These are phyloP conservation scores for Myriosclerotinia curreyana DNA, from an alignment of 2,329 filamentous ascomycete species.

Conservation along the genomic window DNA sequence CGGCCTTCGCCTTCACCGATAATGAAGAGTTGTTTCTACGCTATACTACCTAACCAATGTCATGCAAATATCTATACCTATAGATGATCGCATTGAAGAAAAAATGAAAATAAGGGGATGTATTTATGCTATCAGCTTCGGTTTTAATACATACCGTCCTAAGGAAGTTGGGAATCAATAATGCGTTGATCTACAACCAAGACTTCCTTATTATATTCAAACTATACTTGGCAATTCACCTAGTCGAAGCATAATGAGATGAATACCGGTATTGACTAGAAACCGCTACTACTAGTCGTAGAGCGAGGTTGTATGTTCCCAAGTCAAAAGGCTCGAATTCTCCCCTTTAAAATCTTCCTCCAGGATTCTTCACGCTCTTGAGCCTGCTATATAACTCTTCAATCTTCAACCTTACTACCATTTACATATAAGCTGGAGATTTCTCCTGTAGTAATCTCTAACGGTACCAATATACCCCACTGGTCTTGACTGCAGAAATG, in stretches of 20 bases:
- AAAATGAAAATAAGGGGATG: background rate
- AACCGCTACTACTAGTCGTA: constrained; percentile 3
- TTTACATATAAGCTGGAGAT: background rate
- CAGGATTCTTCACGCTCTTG: background rate
- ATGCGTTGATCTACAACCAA: background rate
- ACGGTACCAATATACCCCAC: background rate
- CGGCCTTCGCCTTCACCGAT: constrained; percentile 14
- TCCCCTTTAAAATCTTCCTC: background rate
- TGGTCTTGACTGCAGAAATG: background rate
- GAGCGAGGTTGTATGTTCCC: background rate
- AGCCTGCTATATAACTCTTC: background rate
- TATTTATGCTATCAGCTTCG: constrained; percentile 9
- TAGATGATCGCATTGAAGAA: background rate
- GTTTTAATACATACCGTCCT: background rate
- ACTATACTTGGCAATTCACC: background rate
- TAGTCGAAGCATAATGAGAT: background rate
- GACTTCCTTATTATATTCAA: background rate
- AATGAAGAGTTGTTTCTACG: background rate
- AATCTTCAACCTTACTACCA: background rate
- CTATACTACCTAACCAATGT: background rate
- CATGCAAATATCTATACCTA: background rate
- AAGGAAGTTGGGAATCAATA: background rate
- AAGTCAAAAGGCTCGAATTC: constrained; percentile 8
- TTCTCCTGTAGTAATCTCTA: background rate
- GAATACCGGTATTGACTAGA: constrained; percentile 1